Conservation (phyloP, 2,329 filamentous ascomycete genomes). For the Neospermospora avenae region DNA sequence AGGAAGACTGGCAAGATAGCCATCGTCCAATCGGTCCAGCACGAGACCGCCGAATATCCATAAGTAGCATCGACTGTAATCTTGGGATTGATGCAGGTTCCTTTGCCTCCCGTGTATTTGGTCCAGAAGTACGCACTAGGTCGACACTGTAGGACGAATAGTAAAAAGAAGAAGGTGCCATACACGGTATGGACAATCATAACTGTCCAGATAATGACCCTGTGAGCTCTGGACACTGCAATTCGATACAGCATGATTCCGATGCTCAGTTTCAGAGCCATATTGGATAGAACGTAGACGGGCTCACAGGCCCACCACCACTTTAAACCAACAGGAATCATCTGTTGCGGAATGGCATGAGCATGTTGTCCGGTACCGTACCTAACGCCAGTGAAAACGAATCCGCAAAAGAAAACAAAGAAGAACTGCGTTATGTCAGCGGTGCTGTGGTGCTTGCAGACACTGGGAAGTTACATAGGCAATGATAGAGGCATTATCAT, state of each 20-base stretch:
- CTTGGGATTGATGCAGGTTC: conserved; percentile 35
- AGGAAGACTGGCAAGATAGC: conserved; percentile 41
- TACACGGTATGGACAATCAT: conserved; percentile 35
- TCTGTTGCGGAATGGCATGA: conserved; percentile 16
- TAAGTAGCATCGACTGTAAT: conserved; percentile 37
- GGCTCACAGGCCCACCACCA: conserved; percentile 40
- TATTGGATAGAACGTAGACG: conserved; percentile 40
- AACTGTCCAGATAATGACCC: conserved; percentile 35
- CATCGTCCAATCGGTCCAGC: conserved; percentile 40
- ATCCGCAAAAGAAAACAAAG: conserved; percentile 26
- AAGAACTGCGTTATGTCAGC: conserved; percentile 19
- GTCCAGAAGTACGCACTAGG: conserved; percentile 41
- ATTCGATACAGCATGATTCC: conserved; percentile 41
- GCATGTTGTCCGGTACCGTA: conserved; percentile 33
- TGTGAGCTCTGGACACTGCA: conserved; percentile 33
- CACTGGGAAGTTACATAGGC: too few species aligned
- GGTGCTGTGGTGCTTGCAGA: too few species aligned
- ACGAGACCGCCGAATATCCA: conserved; percentile 40
- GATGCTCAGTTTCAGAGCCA: conserved; percentile 40
- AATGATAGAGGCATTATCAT: conserved; percentile 26
- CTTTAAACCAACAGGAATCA: conserved; percentile 33
- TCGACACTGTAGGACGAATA: conserved; percentile 40
- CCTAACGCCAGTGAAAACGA: conserved; percentile 25
- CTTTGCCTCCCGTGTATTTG: conserved; percentile 33
- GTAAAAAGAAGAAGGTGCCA: conserved; percentile 38